These are phyloP conservation scores for Mangifera indica DNA, from an alignment of 345 rosid species.

Conservation along the genomic window DNA sequence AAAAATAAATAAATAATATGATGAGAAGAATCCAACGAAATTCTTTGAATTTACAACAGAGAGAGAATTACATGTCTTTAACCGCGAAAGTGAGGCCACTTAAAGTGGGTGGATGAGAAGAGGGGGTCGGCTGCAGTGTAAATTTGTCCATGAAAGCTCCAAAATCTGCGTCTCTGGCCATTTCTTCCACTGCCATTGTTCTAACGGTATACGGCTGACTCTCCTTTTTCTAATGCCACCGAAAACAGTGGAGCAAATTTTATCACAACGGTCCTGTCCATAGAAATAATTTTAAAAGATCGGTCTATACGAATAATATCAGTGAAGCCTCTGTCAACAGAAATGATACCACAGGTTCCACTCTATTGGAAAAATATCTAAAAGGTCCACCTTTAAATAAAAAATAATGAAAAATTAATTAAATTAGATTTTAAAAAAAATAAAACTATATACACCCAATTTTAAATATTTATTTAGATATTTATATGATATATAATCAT, in stretches of 20 bases:
- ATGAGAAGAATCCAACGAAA: background rate
- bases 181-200: constrained; percentile 17
- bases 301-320: too few species aligned
- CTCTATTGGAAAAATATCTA: too few species aligned
- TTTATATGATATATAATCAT: too few species aligned
- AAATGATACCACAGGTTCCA: too few species aligned
- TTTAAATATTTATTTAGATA: too few species aligned
- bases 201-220: background rate
- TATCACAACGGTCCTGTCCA: too few species aligned
- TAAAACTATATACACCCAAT: too few species aligned
- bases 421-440: too few species aligned
- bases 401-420: too few species aligned
- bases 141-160: constrained; percentile 89
- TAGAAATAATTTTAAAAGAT: too few species aligned
- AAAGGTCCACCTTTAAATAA: too few species aligned
- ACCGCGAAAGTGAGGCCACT: constrained; percentile 72
- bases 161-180: constrained; percentile 51
- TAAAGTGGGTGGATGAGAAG: constrained; percentile 51
- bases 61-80: constrained; percentile 72
- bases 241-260: background rate
- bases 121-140: constrained; percentile 43
- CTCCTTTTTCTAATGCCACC: background rate
- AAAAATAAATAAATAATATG: background rate
- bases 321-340: too few species aligned
- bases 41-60: background rate